Evolutionary conservation across 2,329 filamentous ascomycete genomes (phyloP), one percentile per base, ranked within the genome.

Genomic region (Apiospora pterosperma): DNA sequence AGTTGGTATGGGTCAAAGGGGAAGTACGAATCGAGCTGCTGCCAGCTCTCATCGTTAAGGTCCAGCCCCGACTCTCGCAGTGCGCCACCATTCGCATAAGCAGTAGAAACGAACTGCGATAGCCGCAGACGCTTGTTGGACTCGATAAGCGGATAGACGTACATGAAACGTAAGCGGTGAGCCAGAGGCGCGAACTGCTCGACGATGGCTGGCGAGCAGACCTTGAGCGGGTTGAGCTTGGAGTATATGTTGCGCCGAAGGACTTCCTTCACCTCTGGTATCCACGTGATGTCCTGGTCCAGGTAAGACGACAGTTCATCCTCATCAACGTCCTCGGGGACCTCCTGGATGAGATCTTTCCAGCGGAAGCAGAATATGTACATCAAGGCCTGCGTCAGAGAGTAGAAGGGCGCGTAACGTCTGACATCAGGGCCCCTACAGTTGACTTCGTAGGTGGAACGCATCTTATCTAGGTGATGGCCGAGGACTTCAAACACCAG

Each of bases 291-390:
- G 64, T 96, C 92, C 69, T 90, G 88, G 3, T 89, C 85, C 21
- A 88, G 78, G 69, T 87, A 89, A 1, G 85, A 86, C 1, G 83
- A 80, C 12, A 82, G 80, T 66, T 90, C 88, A 65, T 87, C 90
- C 67, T 81, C 86, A 78, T 87, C 91, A 64, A 86, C 85, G 66
- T 79, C 82, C 66, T 88, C 84, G 1, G 86, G 81, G 4, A 85
- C 85, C 1, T 86, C 84, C 23, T 86, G 82, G 64, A 92, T 90
- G 59, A 99, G 83, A 73, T 98, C 95, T 67, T 93, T 90, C 96
- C 96, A 99, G 63, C 96, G 90, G 82, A 99, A 99, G 81, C 96
- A 99, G 74, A 97, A 97, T 65, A 97, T 95, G 80, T 97, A 97
- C 28, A 97, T 85, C 3, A 96, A 83, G 1, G 93, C 93, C 77